A percentile compares a stretch with the other conserved stretches of the same genome.
phyloP scores from a whole-genome alignment of 495 filamentous ascomycete species.

The Bryoglossum gracile region DNA sequence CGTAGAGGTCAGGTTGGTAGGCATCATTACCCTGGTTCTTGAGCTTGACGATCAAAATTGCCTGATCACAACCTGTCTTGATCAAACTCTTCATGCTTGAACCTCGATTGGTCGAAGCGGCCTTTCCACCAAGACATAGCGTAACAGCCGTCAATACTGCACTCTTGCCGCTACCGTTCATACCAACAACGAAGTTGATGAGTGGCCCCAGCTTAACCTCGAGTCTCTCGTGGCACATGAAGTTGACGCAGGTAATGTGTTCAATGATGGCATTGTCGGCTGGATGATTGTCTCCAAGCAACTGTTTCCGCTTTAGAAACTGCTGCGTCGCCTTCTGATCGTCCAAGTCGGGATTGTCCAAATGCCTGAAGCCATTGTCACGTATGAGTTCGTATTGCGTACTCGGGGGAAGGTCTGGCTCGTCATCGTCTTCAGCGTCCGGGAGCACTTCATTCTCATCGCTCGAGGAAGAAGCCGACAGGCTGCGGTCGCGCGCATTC shows the following conservation, averaged over 20 bases:
- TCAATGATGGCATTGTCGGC: conserved; percentile 82
- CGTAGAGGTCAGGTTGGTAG: conserved; percentile 76
- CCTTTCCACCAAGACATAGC: conserved; percentile 88
- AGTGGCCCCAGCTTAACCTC: conserved; percentile 78
- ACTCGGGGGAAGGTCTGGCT: conserved; percentile 8
- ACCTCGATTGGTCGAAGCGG: conserved; percentile 93
- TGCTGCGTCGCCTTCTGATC: conserved; percentile 67
- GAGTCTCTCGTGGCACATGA: conserved; percentile 87
- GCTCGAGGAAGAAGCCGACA: conserved; percentile 8
- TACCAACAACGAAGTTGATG: conserved; percentile 95
- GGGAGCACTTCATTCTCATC: conserved; percentile 9
- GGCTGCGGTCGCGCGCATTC: conserved; percentile 21
- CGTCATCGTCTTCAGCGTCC: neutral
- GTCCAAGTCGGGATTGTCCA: conserved; percentile 47
- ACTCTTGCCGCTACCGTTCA: conserved; percentile 99
- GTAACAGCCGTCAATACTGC: conserved; percentile 93
- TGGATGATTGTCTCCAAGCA: conserved; percentile 57
- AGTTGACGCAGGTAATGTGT: conserved; percentile 77
- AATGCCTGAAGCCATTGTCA: conserved; percentile 45
- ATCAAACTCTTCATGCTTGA: conserved; percentile 85
- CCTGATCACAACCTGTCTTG: conserved; percentile 72
- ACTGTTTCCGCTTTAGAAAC: conserved; percentile 51
- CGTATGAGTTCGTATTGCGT: conserved; percentile 45
- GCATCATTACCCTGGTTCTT: conserved; percentile 84
- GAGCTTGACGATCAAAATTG: conserved; percentile 59